A percentile compares a stretch with the other conserved stretches of the same genome.
phyloP scores from a whole-genome alignment of 2,329 filamentous ascomycete species.

The Didymella glomerata region DNA sequence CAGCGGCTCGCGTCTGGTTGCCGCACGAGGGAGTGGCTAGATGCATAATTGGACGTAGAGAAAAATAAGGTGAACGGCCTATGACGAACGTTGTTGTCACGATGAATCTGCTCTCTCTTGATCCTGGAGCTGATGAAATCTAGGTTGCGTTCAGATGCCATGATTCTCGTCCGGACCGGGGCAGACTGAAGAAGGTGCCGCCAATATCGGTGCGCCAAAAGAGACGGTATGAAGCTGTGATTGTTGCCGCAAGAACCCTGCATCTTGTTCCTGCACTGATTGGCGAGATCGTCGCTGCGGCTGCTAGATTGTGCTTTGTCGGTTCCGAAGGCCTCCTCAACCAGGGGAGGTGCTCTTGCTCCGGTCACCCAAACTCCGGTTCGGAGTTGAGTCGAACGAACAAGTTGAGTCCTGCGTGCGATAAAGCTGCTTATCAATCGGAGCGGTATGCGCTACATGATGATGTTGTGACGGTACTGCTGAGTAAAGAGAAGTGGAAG shows the following conservation, averaged over 20 bases:
- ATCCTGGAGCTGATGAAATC: background rate
- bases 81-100: background rate
- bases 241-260: no score
- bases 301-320: no score
- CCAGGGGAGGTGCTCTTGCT: background rate
- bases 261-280: no score
- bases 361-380: background rate
- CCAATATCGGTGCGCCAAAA: no score
- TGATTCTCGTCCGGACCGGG: no score
- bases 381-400: background rate
- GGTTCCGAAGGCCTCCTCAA: no score
- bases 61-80: background rate
- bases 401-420: background rate
- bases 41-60: constrained; percentile 9
- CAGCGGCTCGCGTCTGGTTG: constrained; percentile 22
- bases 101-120: background rate
- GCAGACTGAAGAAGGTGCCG: background rate
- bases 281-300: no score
- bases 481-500: background rate
- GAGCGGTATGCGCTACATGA: background rate
- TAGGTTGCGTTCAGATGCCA: no score
- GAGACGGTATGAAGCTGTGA: no score
- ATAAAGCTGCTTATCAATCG: background rate
- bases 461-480: background rate
- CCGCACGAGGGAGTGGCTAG: constrained; percentile 25